A percentile compares a stretch with the other conserved stretches of the same genome.
phyloP scores from a whole-genome alignment of 2,329 filamentous ascomycete species.

The Ilyonectria destructans region DNA sequence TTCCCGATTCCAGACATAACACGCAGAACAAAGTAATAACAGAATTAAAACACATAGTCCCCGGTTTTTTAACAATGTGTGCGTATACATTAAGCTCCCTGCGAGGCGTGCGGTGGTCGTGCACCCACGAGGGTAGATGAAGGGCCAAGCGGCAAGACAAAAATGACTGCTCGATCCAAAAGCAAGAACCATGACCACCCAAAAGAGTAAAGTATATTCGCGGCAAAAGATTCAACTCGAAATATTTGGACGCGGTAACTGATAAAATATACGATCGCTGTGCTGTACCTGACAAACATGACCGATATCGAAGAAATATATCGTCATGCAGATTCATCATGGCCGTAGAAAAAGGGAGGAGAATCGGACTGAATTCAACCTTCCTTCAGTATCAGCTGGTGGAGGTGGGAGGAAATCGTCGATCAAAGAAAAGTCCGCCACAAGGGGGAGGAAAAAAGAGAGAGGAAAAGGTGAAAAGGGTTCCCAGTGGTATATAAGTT shows the following conservation, averaged over 20 bases:
- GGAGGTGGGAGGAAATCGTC: constrained; percentile 52
- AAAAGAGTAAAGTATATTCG: constrained; percentile 46
- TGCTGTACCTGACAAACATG: constrained; percentile 76
- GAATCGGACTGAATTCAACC: constrained; percentile 38
- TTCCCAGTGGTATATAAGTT: constrained; percentile 58
- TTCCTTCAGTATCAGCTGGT: constrained; percentile 39
- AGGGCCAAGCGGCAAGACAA: constrained; percentile 43
- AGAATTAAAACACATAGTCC: constrained; percentile 48
- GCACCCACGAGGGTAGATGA: constrained; percentile 39
- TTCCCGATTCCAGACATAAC: constrained; percentile 46
- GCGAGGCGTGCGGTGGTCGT: constrained; percentile 46
- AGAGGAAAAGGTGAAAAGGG: constrained; percentile 25
- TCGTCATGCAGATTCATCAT: constrained; percentile 74
- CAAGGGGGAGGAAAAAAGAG: constrained; percentile 45
- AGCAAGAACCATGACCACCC: constrained; percentile 49
- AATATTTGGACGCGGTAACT: constrained; percentile 46
- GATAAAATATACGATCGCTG: constrained; percentile 67
- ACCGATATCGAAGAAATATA: constrained; percentile 67
- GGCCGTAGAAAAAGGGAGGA: constrained; percentile 54
- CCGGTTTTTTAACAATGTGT: constrained; percentile 49
- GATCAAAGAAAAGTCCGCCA: constrained; percentile 41
- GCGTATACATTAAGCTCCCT: constrained; percentile 50
- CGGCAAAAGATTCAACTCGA: constrained; percentile 51
- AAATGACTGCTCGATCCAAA: constrained; percentile 38
- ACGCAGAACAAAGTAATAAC: constrained; percentile 41